Percentiles rank a stretch among this genome's conserved stretches.
Evolutionary conservation across 2,329 filamentous ascomycete species (phyloP).

Genomic region (Monosporascus sp.): DNA sequence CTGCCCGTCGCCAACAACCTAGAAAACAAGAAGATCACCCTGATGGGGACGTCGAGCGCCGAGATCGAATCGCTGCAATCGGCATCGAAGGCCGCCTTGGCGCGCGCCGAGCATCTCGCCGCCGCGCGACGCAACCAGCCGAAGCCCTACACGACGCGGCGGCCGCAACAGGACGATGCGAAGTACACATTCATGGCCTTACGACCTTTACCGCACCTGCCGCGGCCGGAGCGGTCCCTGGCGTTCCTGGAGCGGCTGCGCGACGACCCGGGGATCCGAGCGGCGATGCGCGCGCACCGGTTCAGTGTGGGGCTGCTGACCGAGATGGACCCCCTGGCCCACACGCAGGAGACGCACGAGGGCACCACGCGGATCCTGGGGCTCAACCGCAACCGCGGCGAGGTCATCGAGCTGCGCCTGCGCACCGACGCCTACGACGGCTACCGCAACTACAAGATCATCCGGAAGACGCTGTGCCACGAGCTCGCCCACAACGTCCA

Average conservation of each 20-base stretch:
- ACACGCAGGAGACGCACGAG: slow-evolving; percentile 69
- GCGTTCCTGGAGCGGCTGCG: slow-evolving; percentile 70
- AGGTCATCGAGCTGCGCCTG: slow-evolving; percentile 84
- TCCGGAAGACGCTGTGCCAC: slow-evolving; percentile 88
- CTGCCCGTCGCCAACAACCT: slow-evolving; percentile 42
- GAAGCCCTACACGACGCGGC: slow-evolving; percentile 20
- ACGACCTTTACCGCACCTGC: slow-evolving; percentile 70
- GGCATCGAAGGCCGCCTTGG: slow-evolving; percentile 42
- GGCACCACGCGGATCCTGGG: slow-evolving; percentile 72
- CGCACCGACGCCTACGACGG: slow-evolving; percentile 94
- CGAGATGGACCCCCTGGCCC: slow-evolving; percentile 86
- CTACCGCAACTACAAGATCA: slow-evolving; percentile 86
- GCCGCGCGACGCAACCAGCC: slow-evolving; percentile 23
- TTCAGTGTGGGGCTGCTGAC: slow-evolving; percentile 83
- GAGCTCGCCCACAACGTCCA: slow-evolving; percentile 92
- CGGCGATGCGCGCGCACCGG: slow-evolving; percentile 76
- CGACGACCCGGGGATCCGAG: slow-evolving; percentile 78
- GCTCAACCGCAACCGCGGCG: slow-evolving; percentile 78
- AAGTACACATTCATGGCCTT: slow-evolving; percentile 79
- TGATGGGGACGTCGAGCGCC: slow-evolving; percentile 58
- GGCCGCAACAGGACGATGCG: slow-evolving; percentile 46
- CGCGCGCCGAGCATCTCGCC: slow-evolving; percentile 38
- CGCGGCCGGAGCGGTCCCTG: slow-evolving; percentile 64
- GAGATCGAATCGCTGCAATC: slow-evolving; percentile 51
- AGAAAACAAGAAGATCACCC: slow-evolving; percentile 53